Evolutionary conservation across 78 protist genomes (phyloP), one percentile per base, ranked within the genome.

Genomic region (Trichosphaerium sp.): DNA sequence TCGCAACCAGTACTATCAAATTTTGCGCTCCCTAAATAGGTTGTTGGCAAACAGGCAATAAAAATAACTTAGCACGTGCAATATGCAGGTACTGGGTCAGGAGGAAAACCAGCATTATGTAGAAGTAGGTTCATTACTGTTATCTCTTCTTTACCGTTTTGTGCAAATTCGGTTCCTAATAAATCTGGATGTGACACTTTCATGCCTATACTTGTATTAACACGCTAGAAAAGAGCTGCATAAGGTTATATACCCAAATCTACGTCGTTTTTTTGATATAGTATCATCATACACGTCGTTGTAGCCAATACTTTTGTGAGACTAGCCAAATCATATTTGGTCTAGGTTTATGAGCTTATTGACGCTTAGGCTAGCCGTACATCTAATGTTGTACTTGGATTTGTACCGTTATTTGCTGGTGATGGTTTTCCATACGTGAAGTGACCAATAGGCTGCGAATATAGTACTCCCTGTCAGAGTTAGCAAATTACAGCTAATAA

Each of bases 1-100:
- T n/a, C n/a, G n/a, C n/a, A n/a, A n/a, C n/a, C n/a, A n/a, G 87
- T 82, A 65, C 93, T 83, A 5, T 52, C 79, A 71, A 83, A 88
- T 34, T 34, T 55, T 40, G 80, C 75, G 34, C 72, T 67, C 59
- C 68, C 79, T 73, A 72, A 34, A 32, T n/a, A n/a, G 4, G 26
- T 5, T 18, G 15, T 34, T 1, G 32, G 10, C 15, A 54, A 55
- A 54, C 34, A 68, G 34, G 18, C 49, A 6, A 43, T 18, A 39
- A 41, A 41, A 59, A 21, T 8, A 2, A 42, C 29, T 1, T 15
- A 68, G 43, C 28, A n/a, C n/a, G 32, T 1, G 65, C 80, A 72
- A 70, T 76, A 83, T 39, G 56, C 55, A 37, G 88, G 88, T 28
- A 48, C 35, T 41, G 88, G 88, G 39, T 83, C 88, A 31, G 88